These are phyloP conservation scores for Suillus alpinus DNA, from an alignment of 768 basidiomycete species.

Conservation along the genomic window DNA sequence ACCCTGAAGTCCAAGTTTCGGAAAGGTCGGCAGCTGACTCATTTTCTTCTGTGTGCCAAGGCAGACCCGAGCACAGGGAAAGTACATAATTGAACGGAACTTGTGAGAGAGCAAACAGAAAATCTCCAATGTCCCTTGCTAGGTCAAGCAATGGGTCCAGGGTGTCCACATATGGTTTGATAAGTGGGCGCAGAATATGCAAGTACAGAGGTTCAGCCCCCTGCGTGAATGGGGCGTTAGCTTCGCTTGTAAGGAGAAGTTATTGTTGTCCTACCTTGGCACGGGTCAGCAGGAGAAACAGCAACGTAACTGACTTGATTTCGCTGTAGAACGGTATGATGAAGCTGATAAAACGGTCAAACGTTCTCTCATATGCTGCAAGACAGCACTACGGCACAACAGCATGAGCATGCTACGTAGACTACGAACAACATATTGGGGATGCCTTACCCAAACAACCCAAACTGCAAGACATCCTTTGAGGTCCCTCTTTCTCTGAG, in stretches of 20 bases:
- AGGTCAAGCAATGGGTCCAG: slow-evolving; percentile 66
- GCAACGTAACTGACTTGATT: slow-evolving; percentile 67
- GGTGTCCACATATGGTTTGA: slow-evolving; percentile 70
- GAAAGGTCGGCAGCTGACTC: slow-evolving; percentile 7
- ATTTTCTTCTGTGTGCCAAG: slow-evolving; percentile 15
- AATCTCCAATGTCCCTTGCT: slow-evolving; percentile 60
- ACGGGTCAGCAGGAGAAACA: slow-evolving; percentile 76
- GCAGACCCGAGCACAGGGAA: slow-evolving; percentile 29
- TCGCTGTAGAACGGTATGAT: slow-evolving; percentile 85
- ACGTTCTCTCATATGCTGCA: slow-evolving; percentile 60
- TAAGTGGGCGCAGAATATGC: slow-evolving; percentile 72
- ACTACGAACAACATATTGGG: neutral
- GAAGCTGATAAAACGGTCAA: slow-evolving; percentile 63
- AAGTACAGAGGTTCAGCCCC: slow-evolving; percentile 85
- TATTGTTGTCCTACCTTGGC: slow-evolving; percentile 52
- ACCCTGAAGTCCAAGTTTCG: slow-evolving; percentile 6
- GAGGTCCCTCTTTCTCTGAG: slow-evolving; percentile 80
- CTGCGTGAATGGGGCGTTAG: slow-evolving; percentile 36
- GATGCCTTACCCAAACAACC: slow-evolving; percentile 73
- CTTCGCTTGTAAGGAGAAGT: slow-evolving; percentile 2
- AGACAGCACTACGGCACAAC: slow-evolving; percentile 55
- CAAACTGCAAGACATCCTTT: slow-evolving; percentile 83
- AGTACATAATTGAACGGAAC: slow-evolving; percentile 38
- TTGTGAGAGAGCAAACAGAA: slow-evolving; percentile 42
- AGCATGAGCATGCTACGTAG: slow-evolving; percentile 11